A percentile compares a stretch with the other conserved stretches of the same genome.
Evolutionary conservation across 1,284 basidiomycete genomes (phyloP).

Genomic region (Tilletia caries): DNA sequence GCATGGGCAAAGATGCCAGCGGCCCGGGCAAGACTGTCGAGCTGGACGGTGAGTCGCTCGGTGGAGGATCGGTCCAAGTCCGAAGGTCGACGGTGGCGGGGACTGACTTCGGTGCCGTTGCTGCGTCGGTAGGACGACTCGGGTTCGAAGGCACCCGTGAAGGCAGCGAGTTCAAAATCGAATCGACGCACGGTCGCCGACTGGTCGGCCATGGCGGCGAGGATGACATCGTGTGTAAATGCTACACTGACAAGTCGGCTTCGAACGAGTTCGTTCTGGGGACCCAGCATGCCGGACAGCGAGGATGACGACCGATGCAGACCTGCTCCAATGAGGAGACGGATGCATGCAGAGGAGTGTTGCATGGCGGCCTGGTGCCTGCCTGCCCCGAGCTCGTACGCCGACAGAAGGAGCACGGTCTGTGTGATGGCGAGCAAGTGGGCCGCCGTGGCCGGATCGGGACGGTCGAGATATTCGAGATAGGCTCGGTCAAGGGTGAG

Average conservation of each 20-base stretch:
- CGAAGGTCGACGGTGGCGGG: neutral
- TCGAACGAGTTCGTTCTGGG: neutral
- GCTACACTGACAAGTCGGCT: conserved; percentile 4
- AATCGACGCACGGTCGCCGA: neutral
- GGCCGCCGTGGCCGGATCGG: neutral
- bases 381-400: conserved; percentile 2
- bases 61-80: neutral
- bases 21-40: neutral
- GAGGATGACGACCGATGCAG: neutral
- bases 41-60: neutral
- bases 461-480: neutral
- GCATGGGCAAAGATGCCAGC: conserved; percentile 7
- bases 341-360: conserved; percentile 2
- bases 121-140: neutral
- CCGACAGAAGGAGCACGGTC: neutral
- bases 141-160: neutral
- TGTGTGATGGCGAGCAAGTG: conserved; percentile 4
- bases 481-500: neutral
- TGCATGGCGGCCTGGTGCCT: conserved; percentile 1
- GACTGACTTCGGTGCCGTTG: no score
- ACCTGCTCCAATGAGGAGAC: neutral
- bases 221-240: conserved; percentile 6
- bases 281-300: neutral
- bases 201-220: neutral
- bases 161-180: conserved; percentile 4